Evolutionary conservation across 1,284 basidiomycete species (phyloP), one percentile per base, ranked within the genome.

Genomic region (Malassezia slooffiae): DNA sequence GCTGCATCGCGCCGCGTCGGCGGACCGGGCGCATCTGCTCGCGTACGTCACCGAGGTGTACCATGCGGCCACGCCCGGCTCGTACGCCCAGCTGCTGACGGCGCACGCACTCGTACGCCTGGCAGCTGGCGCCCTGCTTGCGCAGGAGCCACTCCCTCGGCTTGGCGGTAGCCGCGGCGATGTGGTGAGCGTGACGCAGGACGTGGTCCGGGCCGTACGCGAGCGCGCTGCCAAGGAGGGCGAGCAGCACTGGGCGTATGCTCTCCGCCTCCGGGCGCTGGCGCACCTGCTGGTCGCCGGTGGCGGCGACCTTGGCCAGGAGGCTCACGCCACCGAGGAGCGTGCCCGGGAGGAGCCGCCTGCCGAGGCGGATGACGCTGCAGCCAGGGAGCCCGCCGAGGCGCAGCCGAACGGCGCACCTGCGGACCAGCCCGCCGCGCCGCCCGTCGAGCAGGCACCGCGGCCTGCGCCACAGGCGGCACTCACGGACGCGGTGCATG

Each of bases 1-100:
- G 30, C 21, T 41, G 45, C 45, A 47, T 30, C 31, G 41, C 3
- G 38, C 39, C 16, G 45, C 45, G 0, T 17, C 36, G 15, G 36
- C 29, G 29, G 40, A 41, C 24, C 9, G n/a, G 17, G 27, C 34
- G 21, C 31, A 29, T 3, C 33, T 47, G 13, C 27, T 47, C 13
- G 39, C 37, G 29, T 31, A 47, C 34, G 27, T 47, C 28, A 32
- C 32, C 23, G 24, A 7, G n/a, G n/a, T n/a, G n/a, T n/a, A n/a
- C n/a, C n/a, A n/a, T n/a, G n/a, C n/a, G n/a, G n/a, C n/a, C n/a
- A n/a, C n/a, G n/a, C n/a, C n/a, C n/a, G n/a, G n/a, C n/a, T n/a
- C n/a, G n/a, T n/a, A n/a, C n/a, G n/a, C n/a, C n/a, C n/a, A n/a
- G 29, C 34, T 47, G 8, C 23, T 41, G 6, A 39, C 26, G 22